A percentile compares a stretch with the other conserved stretches of the same genome.
phyloP scores from a whole-genome alignment of 1,284 basidiomycete genomes.

The Ceratobasidium sp. region DNA sequence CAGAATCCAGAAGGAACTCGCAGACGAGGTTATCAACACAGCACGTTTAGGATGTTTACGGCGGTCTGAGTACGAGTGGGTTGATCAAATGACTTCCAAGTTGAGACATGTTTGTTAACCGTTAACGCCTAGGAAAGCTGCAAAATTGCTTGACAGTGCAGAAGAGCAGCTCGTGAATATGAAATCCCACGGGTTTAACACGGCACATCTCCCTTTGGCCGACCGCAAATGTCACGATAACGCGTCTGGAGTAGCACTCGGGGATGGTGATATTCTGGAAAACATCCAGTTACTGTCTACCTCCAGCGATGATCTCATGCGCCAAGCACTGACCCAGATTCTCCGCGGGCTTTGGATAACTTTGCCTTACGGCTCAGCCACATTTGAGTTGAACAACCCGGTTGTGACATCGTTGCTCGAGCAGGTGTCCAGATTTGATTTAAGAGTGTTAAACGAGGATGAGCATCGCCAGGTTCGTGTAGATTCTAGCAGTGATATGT shows the following conservation, averaged over 20 bases:
- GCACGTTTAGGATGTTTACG: slow-evolving; percentile 65
- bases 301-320: slow-evolving; percentile 49
- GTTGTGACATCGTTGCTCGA: not conserved
- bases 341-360: too few species aligned
- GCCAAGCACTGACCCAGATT: too few species aligned
- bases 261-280: slow-evolving; percentile 57
- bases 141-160: slow-evolving; percentile 59
- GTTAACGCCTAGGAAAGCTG: slow-evolving; percentile 55
- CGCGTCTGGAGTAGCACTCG: slow-evolving; percentile 66
- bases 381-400: not conserved
- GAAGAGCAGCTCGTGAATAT: slow-evolving; percentile 65
- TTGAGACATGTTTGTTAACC: slow-evolving; percentile 49
- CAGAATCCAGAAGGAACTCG: slow-evolving; percentile 58
- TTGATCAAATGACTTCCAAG: slow-evolving; percentile 41
- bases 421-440: not conserved
- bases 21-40: slow-evolving; percentile 60
- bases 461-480: not conserved
- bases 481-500: not conserved
- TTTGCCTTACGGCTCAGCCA: too few species aligned
- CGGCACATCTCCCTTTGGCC: slow-evolving; percentile 63
- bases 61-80: slow-evolving; percentile 60
- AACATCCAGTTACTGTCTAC: not conserved
- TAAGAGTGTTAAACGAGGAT: not conserved
- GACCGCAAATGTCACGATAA: slow-evolving; percentile 59
- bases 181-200: slow-evolving; percentile 65